A percentile compares a stretch with the other conserved stretches of the same genome.
Conservation (phyloP, 208 protist genomes). For the Naegleria gruberi region DNA sequence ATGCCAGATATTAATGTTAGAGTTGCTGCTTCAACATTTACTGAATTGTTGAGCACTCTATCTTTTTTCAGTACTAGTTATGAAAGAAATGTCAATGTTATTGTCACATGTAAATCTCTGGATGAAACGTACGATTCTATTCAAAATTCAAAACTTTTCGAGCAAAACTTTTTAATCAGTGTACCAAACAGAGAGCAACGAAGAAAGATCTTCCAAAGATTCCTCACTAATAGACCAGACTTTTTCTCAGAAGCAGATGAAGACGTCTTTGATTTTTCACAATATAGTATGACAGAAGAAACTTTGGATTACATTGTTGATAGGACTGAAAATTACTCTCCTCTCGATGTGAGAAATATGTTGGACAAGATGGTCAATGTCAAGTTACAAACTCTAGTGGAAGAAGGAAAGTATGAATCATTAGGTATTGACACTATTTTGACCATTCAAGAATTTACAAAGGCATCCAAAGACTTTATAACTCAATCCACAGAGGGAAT, state of each 20-base stretch:
- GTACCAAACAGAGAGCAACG: neutral
- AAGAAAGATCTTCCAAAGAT: neutral
- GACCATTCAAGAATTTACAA: neutral
- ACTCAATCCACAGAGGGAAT: neutral
- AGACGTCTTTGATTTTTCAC: neutral
- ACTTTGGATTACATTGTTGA: neutral
- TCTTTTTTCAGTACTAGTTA: neutral
- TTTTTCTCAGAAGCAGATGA: neutral
- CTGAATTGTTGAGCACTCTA: neutral
- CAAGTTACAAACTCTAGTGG: neutral
- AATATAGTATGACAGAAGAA: neutral
- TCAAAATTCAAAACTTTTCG: neutral
- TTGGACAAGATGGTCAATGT: neutral
- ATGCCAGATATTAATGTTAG: constrained; percentile 13
- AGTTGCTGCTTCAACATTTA: neutral
- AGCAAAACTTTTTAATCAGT: neutral
- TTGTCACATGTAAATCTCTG: constrained; percentile 2
- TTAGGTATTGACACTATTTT: neutral
- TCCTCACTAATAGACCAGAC: neutral
- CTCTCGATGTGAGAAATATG: neutral
- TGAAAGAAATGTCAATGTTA: neutral
- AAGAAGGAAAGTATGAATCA: neutral
- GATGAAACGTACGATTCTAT: neutral
- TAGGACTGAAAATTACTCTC: constrained; percentile 1
- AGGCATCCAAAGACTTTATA: neutral